Base-by-base conservation (phyloP, 2,329 filamentous ascomycete genomes). In the Tolypocladium cylindrosporum region DNA sequence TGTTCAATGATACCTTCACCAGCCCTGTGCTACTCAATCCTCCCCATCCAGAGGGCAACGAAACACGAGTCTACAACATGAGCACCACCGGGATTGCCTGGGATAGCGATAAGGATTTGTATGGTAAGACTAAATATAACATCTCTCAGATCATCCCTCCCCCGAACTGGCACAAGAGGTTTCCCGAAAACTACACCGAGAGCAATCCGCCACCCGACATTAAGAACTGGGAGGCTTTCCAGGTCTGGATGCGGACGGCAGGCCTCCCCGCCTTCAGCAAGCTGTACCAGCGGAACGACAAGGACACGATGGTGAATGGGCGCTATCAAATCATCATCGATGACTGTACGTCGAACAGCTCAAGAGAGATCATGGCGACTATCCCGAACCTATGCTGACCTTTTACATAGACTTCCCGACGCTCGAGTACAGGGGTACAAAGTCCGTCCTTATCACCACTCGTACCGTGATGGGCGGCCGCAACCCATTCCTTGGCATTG, bases 221-320 rank as follows among this genome's bases (percentile, higher is more conserved):
- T 21, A 80, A 87, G 61, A 75, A 84, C 0, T 87, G 91, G 75
- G 89, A 96, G 71, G 85, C 86, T 50, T 96, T 99, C 72, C 92
- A 97, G 75, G 92, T 97, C 27, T 99, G 94, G 94, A 99, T 99
- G 94, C 86, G 94, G 66, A 96, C 95, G 1, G 94, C 94, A 31
- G 94, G 93, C 59, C 76, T 97, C 66, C 94, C 94, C 1, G 88
- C 88, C 6, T 99, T 99, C 71, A 96, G 90, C 81, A 99, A 99
- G 77, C 79, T 99, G 53, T 90, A 91, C 52, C 83, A 88, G 72
- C 83, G 91, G 60, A 97, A 97, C 68, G 88, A 96, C 69, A 78
- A 78, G 0, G 75, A 80, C 2, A 70, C 76, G 0, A 88, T 99
- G 88, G 67, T 70, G 40, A 69, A 76, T 19, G 94, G 93, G 36